These are phyloP conservation scores for Ophryocystis elektroscirrha DNA, from an alignment of 169 alveolate species.

Conservation along the genomic window DNA sequence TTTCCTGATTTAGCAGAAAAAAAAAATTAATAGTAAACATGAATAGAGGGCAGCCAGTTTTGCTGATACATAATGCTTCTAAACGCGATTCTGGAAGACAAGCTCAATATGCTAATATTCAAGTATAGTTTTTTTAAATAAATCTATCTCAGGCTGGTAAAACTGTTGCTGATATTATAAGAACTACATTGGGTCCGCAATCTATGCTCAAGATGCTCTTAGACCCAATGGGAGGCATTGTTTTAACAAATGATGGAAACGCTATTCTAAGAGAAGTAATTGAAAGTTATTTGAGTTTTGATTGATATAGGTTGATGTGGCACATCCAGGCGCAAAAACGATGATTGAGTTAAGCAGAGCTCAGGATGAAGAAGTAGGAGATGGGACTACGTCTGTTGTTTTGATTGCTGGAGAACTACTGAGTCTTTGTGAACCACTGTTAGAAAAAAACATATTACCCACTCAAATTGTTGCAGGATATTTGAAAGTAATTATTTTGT, in stretches of 20 bases:
- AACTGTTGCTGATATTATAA: slow-evolving; percentile 82
- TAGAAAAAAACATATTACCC: slow-evolving; percentile 81
- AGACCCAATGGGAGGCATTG: slow-evolving; percentile 99
- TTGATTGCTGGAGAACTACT: slow-evolving; percentile 87
- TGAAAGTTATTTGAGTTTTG: too few species aligned
- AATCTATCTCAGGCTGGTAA: slow-evolving; percentile 58
- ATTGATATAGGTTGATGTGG: slow-evolving; percentile 72
- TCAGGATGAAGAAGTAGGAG: slow-evolving; percentile 97
- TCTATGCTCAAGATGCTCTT: slow-evolving; percentile 95
- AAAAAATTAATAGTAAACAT: too few species aligned
- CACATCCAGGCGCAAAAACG: slow-evolving; percentile 94
- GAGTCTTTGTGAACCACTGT: slow-evolving; percentile 72
- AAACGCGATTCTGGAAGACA: too few species aligned
- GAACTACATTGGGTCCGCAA: slow-evolving; percentile 93
- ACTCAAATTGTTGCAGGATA: slow-evolving; percentile 74
- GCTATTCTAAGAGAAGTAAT: slow-evolving; percentile 79
- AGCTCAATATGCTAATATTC: too few species aligned
- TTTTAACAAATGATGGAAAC: slow-evolving; percentile 88
- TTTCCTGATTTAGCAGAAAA: too few species aligned
- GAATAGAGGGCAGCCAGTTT: too few species aligned
- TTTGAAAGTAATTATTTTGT: slow-evolving; percentile 21
- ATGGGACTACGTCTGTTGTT: slow-evolving; percentile 92
- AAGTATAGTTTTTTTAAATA: not conserved
- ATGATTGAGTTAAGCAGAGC: slow-evolving; percentile 86
- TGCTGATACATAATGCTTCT: too few species aligned